Base-by-base conservation (phyloP, 2,329 filamentous ascomycete species). In the Corynespora cassiicola region DNA sequence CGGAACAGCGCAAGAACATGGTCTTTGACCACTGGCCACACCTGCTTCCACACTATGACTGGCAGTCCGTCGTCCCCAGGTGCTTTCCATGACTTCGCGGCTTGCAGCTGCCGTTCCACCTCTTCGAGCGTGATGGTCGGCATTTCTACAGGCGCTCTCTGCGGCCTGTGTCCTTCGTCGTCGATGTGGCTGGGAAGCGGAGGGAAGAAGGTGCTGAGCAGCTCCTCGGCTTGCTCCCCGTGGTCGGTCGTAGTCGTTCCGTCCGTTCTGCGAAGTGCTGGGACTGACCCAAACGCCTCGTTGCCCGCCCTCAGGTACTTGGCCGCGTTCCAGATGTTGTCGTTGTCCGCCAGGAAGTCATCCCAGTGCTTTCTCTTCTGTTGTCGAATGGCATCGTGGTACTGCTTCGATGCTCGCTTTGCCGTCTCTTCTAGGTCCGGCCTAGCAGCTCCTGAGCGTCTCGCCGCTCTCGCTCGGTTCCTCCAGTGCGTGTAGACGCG, bases 11-110 rank as follows among this genome's bases (percentile, higher is more conserved):
- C 41, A 25, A 47, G 43, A 10, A 47, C 39, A 34, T 42, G 35
- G 26, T 47, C 31, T 34, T 47, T 47, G 11, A 42, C 43, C 16
- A 37, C 39, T 6, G 28, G 43, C 43, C 43, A 47, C 30, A 47
- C 18, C 35, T 47, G 38, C 35, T 42, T 47, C 43, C 35, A 47
- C 15, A 43, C 39, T 22, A 29, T 30, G 23, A 31, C 39, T 4
- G 39, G 39, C 25, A 43, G 34, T 28, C 39, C 39, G 30, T 43
- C 30, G 21, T 37, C 33, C 23, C 39, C 35, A 21, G 39, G 39
- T 43, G 39, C 39, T 35, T 43, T 43, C 39, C 35, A 43, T 26
- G 39, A 29, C 31, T 37, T 43, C n/a, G 39, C 34, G 23, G 34
- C 39, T 29, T 36, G 27, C 19, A 43, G 28, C 25, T 37, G 34